phyloP scores from a whole-genome alignment of 345 rosid species.

The Erucastrum elatum region DNA sequence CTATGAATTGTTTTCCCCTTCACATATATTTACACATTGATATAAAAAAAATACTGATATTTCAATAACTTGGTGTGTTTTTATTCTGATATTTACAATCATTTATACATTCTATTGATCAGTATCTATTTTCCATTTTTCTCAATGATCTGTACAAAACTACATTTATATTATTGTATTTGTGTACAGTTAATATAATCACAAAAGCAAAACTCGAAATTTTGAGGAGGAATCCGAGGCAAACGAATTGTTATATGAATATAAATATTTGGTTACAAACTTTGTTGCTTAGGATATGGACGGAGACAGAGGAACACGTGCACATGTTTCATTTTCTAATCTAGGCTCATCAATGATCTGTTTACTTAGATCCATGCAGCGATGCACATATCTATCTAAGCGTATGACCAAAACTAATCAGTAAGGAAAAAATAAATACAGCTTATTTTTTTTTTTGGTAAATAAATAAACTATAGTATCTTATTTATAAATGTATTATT shows the following conservation, averaged over 20 bases:
- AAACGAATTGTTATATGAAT: neutral
- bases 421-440: neutral
- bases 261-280: slow-evolving; percentile 24
- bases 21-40: neutral
- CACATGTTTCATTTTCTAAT: slow-evolving; percentile 35
- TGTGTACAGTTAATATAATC: neutral
- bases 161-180: neutral
- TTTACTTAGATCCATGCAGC: slow-evolving; percentile 20
- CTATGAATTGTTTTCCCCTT: neutral
- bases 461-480: neutral
- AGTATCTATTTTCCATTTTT: neutral
- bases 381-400: slow-evolving; percentile 8
- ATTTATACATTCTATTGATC: neutral
- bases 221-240: slow-evolving; percentile 37
- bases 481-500: neutral
- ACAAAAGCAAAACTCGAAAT: slow-evolving; percentile 12
- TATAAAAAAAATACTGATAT: neutral
- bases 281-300: slow-evolving; percentile 35
- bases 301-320: slow-evolving; percentile 41
- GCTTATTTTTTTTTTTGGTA: neutral
- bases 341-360: slow-evolving; percentile 9
- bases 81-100: neutral
- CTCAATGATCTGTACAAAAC: neutral
- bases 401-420: slow-evolving; percentile 15
- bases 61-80: neutral